phyloP scores from a whole-genome alignment of 2,329 filamentous ascomycete genomes.

The Aspergillus tubingensis region DNA sequence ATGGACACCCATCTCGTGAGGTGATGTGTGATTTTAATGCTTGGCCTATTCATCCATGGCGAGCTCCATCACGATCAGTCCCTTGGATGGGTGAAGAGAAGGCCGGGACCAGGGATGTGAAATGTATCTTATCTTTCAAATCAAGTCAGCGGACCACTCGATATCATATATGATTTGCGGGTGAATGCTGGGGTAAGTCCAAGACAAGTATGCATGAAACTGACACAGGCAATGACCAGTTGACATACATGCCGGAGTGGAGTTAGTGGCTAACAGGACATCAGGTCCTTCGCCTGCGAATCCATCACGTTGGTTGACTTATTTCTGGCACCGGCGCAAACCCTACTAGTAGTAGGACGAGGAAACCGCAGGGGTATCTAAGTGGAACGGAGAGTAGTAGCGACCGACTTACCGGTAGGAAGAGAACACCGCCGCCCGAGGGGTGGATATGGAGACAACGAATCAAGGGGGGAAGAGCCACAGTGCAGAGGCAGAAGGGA shows the following conservation, averaged over 20 bases:
- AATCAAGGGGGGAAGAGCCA: background rate
- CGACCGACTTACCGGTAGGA: background rate
- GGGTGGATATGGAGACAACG: background rate
- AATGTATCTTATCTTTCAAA: constrained; percentile 6
- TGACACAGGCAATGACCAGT: background rate
- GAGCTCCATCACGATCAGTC: constrained; percentile 25
- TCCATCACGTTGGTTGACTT: constrained; percentile 1
- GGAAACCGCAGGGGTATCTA: background rate
- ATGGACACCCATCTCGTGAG: constrained; percentile 14
- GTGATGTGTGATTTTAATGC: constrained; percentile 23
- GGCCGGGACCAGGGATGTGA: constrained; percentile 17
- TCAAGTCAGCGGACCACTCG: constrained; percentile 10
- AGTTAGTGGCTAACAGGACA: constrained; percentile 3
- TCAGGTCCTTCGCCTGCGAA: background rate
- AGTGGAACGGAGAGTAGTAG: background rate
- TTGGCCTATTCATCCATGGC: constrained; percentile 27
- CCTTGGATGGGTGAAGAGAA: constrained; percentile 16
- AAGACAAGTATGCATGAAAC: background rate
- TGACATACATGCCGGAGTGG: constrained; percentile 13
- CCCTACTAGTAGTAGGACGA: background rate
- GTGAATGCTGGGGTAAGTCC: background rate
- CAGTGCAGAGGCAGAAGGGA: background rate
- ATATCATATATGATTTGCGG: background rate
- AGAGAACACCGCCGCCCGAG: background rate
- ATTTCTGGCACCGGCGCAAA: background rate